These are phyloP conservation scores for Curvularia hawaiiensis DNA, from an alignment of 2,329 filamentous ascomycete genomes.

Conservation along the genomic window DNA sequence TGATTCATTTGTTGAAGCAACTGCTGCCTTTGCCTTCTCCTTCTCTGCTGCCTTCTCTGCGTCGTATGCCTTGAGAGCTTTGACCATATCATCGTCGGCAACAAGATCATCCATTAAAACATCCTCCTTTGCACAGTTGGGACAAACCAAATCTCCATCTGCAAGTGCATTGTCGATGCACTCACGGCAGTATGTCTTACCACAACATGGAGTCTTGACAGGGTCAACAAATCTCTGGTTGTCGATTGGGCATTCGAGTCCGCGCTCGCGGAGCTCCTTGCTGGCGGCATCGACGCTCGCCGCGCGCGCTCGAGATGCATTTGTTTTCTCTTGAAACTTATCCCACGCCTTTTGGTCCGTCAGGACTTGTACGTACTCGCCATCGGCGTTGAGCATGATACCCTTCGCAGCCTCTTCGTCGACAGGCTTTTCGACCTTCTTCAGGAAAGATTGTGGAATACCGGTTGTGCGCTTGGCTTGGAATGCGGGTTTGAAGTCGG, in stretches of 20 bases:
- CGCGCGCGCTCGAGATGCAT: slow-evolving; percentile 81
- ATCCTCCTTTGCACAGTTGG: slow-evolving; percentile 86
- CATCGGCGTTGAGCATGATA: slow-evolving; percentile 97
- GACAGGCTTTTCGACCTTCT: slow-evolving; percentile 90
- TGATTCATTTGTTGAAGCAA: slow-evolving; percentile 32
- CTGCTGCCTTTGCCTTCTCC: slow-evolving; percentile 46
- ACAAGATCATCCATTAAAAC: slow-evolving; percentile 88
- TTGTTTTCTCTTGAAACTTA: slow-evolving; percentile 92
- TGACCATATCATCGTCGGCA: slow-evolving; percentile 73
- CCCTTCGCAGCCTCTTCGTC: slow-evolving; percentile 85
- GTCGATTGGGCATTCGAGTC: slow-evolving; percentile 93
- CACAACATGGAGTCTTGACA: slow-evolving; percentile 98
- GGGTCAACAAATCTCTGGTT: slow-evolving; percentile 98
- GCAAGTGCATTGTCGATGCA: slow-evolving; percentile 99
- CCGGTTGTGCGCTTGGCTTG: slow-evolving; percentile 96
- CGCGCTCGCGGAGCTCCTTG: slow-evolving; percentile 85
- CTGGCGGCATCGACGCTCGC: slow-evolving; percentile 77
- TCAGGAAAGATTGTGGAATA: slow-evolving; percentile 93
- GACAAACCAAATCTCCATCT: slow-evolving; percentile 96
- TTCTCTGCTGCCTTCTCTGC: slow-evolving; percentile 53
- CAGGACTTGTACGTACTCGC: slow-evolving; percentile 95
- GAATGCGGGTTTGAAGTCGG: slow-evolving; percentile 90
- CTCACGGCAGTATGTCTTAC: slow-evolving; percentile 98
- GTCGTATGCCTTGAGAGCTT: slow-evolving; percentile 78
- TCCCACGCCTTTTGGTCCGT: slow-evolving; percentile 97